These are phyloP conservation scores for Pisolithus orientalis DNA, from an alignment of 768 basidiomycete genomes.

Conservation along the genomic window DNA sequence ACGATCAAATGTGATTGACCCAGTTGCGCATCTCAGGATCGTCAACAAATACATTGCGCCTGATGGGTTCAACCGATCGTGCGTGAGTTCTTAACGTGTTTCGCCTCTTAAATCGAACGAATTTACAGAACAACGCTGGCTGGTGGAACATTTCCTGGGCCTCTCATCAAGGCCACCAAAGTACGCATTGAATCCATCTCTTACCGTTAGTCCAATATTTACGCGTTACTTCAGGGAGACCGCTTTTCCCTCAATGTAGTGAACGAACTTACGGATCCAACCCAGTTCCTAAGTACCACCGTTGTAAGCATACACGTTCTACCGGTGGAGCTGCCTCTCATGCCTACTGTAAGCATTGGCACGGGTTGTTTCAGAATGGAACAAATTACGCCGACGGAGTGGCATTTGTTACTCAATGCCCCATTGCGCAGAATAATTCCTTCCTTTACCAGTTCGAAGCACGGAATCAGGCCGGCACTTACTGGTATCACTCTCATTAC, in stretches of 20 bases:
- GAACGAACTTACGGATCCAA: conserved; percentile 43
- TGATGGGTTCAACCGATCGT: conserved; percentile 43
- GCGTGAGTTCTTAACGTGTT: background rate
- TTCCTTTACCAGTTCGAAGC: conserved; percentile 33
- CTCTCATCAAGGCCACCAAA: conserved; percentile 38
- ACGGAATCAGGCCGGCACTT: conserved; percentile 35
- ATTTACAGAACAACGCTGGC: conserved; percentile 34
- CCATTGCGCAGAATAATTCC: conserved; percentile 26
- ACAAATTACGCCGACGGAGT: conserved; percentile 32
- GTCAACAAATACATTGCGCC: conserved; percentile 37
- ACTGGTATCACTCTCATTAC: conserved; percentile 43
- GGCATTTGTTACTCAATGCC: conserved; percentile 39
- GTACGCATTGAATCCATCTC: background rate
- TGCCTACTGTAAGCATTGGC: conserved; percentile 22
- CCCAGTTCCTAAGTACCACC: conserved; percentile 38
- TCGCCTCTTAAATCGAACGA: background rate
- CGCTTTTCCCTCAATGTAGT: conserved; percentile 36
- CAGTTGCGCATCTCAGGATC: conserved; percentile 25
- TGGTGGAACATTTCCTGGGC: conserved; percentile 40
- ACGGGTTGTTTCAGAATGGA: conserved; percentile 21
- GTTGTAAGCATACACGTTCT: conserved; percentile 11
- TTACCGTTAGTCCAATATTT: background rate
- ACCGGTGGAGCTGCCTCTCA: conserved; percentile 14
- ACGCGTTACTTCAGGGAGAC: conserved; percentile 24
- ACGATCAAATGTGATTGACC: conserved; percentile 8